Conservation (phyloP, 2,329 filamentous ascomycete species). For the Ophiostoma novo-ulmi region DNA sequence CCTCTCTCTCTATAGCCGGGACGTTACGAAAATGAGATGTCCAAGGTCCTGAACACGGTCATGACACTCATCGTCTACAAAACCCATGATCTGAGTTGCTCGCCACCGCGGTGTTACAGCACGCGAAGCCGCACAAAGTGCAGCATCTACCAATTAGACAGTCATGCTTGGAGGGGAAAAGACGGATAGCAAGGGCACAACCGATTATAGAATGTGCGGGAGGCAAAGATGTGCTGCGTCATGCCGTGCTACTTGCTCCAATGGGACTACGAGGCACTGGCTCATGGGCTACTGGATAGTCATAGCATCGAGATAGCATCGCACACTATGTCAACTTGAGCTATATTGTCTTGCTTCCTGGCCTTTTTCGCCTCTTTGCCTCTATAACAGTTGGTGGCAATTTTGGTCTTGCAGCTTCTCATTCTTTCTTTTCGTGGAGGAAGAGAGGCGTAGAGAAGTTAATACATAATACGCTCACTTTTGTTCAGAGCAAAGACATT, state of each 20-base stretch:
- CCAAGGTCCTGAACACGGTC: background rate
- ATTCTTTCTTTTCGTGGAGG: too few relatives aligned
- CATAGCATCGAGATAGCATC: background rate
- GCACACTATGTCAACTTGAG: background rate
- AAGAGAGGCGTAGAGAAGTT: background rate
- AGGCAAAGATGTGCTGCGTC: background rate
- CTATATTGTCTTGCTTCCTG: background rate
- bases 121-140: slow-evolving; percentile 23
- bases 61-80: background rate
- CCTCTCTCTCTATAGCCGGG: background rate
- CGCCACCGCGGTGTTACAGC: slow-evolving; percentile 15
- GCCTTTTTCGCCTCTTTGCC: too few relatives aligned
- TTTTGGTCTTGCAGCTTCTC: too few relatives aligned
- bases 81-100: background rate
- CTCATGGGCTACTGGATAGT: background rate
- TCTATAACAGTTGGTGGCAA: too few relatives aligned
- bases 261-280: background rate
- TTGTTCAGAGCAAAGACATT: background rate
- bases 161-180: background rate
- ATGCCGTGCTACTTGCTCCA: background rate
- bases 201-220: background rate
- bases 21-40: background rate
- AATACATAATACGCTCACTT: background rate
- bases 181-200: background rate
- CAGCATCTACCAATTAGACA: background rate